phyloP scores from a whole-genome alignment of 1,284 basidiomycete genomes.

The Trichosporon asahii region DNA sequence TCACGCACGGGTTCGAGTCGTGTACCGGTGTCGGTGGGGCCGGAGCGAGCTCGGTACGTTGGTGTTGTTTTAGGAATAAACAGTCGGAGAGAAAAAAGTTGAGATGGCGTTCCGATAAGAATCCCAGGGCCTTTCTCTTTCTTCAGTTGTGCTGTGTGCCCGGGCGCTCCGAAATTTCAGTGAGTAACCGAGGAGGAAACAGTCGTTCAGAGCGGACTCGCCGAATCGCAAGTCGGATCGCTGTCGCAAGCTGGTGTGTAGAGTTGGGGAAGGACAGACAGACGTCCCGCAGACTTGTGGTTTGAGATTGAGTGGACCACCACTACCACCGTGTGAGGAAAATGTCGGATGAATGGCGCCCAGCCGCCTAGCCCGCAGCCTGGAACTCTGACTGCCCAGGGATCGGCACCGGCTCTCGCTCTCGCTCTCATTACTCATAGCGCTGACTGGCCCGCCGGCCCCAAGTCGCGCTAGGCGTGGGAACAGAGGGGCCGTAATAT shows the following conservation, averaged over 20 bases:
- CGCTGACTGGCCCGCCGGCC: neutral
- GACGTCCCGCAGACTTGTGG: neutral
- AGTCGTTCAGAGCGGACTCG: neutral
- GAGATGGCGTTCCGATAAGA: neutral
- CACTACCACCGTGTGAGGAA: neutral
- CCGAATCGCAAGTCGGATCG: neutral
- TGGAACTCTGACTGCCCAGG: neutral
- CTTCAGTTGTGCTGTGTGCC: neutral
- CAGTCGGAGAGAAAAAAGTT: constrained; percentile 10
- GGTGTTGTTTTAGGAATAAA: neutral
- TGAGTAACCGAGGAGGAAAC: neutral
- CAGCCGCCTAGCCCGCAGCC: neutral
- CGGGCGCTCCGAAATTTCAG: constrained; percentile 1
- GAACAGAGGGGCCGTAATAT: neutral
- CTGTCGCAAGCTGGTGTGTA: neutral
- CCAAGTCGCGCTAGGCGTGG: neutral
- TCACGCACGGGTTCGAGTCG: neutral
- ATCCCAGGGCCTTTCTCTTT: neutral
- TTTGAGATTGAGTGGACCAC: neutral
- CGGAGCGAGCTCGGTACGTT: neutral
- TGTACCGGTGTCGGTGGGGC: neutral
- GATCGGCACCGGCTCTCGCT: neutral
- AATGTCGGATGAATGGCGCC: constrained; percentile 9
- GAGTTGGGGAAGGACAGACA: neutral
- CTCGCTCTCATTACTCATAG: neutral